These are phyloP conservation scores for Ceratobasidium sp. DNA, from an alignment of 1,284 basidiomycete genomes.

Conservation along the genomic window DNA sequence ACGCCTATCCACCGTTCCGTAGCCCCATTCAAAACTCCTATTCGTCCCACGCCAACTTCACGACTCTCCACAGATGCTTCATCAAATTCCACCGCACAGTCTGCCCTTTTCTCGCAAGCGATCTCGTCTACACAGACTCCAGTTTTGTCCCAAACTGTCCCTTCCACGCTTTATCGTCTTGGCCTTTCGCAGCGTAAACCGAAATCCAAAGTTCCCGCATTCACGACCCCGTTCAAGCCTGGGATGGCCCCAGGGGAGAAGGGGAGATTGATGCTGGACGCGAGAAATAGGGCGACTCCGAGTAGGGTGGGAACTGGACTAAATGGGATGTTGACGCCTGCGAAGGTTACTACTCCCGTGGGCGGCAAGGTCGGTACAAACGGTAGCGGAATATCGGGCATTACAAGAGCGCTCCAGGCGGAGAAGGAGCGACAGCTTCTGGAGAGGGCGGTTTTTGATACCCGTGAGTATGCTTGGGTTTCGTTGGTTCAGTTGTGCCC, in stretches of 20 bases:
- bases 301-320: conserved; percentile 51
- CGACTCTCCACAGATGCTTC: conserved; percentile 6
- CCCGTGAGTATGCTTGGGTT: conserved; percentile 7
- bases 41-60: conserved; percentile 2
- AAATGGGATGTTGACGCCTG: conserved; percentile 44
- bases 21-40: conserved; percentile 25
- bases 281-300: conserved; percentile 51
- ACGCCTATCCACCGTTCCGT: conserved; percentile 3
- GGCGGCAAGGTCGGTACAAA: conserved; percentile 48
- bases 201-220: conserved; percentile 53
- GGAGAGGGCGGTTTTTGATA: conserved; percentile 34
- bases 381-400: conserved; percentile 59
- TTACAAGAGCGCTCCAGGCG: conserved; percentile 28
- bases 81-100: neutral
- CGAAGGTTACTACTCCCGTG: conserved; percentile 36
- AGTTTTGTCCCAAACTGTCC: conserved; percentile 10
- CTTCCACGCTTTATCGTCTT: conserved; percentile 35
- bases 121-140: conserved; percentile 1
- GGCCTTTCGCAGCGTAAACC: conserved; percentile 40
- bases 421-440: conserved; percentile 21
- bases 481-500: too few relatives aligned
- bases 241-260: conserved; percentile 69
- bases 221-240: conserved; percentile 78
- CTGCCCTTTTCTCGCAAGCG: conserved; percentile 10
- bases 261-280: conserved; percentile 52